Base-by-base conservation (phyloP, 116 monocot genomes). In the Dioscorea cayenensis region DNA sequence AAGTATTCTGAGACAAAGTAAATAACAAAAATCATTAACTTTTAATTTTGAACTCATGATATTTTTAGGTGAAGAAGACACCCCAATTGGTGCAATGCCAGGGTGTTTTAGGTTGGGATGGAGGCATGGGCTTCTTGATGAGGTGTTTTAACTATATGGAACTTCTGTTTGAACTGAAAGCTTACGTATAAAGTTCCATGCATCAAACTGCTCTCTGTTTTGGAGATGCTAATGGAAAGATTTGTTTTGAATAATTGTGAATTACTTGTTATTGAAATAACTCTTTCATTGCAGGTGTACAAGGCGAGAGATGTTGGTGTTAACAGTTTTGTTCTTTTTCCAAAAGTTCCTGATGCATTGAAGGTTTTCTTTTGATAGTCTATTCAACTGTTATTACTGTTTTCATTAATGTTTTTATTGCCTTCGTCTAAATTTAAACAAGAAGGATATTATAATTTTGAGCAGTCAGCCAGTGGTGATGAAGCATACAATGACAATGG, bases 41-140 rank as follows among this genome's bases (percentile, higher is more conserved):
- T 62, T n/a, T 14, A 32, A 43, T 35, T 66, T 23, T 29, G 11
- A 13, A 7, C 43, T 43, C 6, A 8, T 9, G 32, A 76, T 63
- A 14, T 6, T 61, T 78, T 59, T 70, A 97, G 97, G 97, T 65
- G 97, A 93, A 65, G 88, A 88, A 20, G 90, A 97, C 68, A 77
- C 77, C n/a, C 97, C 97, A 36, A 97, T 97, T 83, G 97, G 93
- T 78, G 97, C 97, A 55, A 97, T 97, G 97, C 97, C 97, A 36
- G 97, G 97, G 72, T 97, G 97, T 63, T 93, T 76, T 66, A 87
- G 97, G 77, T 78, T 97, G 61, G 96, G 96, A 37, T 96, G 96
- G 92, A 85, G 83, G 66, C 92, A 96, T 83, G 96, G 96, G 25
- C 97, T 97, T 72, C 75, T 93, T 20, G 90, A 90, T 23, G 97